Base-by-base conservation (phyloP, 768 basidiomycete species). In the Lactifluus rugatus region DNA sequence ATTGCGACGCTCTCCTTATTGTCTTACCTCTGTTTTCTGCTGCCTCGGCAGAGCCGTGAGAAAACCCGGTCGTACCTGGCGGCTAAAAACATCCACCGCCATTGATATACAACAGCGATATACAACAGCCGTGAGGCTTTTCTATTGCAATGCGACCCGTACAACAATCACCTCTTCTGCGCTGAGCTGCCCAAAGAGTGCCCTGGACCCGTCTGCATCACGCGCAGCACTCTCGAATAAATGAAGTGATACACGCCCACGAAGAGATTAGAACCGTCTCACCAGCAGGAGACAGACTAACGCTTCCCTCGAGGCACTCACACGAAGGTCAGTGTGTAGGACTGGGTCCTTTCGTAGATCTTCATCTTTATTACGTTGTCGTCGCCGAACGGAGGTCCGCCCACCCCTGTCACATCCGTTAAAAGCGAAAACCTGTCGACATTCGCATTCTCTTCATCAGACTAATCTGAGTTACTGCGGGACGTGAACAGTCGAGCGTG, bases 291-390 rank as follows among this genome's bases (percentile, higher is more conserved):
- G 39, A 4, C 2, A 16, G 34, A 13, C 14, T 21, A 37, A 47
- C 8, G 13, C 31, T 31, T 26, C 25, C 17, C 21, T 16, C 11
- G 13, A 17, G 5, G 25, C 8, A 72, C 75, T 62, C 58, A 83
- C 84, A 62, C 72, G 72, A 74, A 97, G 82, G 65, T 98, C 91
- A 67, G 97, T 85, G 57, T 85, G 83, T 23, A 85, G 89, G 55
- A 96, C 77, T 5, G 89, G 85, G 70, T 98, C 95, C 54, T 80
- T 82, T 73, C 81, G 82, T 48, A 97, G 76, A 68, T 97, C 94
- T 61, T 93, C 91, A 67, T 97, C 94, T 62, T 80, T 87, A 85
- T 71, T n/a, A 84, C 75, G 45, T 87, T 84, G 65, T 55, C 59
- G 7, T 91, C 87, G 65, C 89, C 89, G 65, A 86, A 81, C 25